Evolutionary conservation across 83 land plant species (phyloP).

Genomic region (Picea abies): DNA sequence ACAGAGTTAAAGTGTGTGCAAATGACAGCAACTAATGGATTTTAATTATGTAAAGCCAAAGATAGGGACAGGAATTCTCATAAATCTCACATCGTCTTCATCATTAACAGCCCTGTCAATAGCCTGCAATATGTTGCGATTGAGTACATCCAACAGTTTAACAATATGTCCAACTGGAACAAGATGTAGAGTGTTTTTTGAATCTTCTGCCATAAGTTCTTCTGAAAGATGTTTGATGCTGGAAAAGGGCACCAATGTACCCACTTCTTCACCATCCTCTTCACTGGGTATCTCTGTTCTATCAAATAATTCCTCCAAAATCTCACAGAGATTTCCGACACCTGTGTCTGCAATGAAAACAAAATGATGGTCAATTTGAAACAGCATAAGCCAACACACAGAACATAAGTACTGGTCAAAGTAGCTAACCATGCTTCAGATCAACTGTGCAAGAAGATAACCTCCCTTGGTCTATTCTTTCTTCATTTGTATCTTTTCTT

Average conservation of each 20-base stretch:
- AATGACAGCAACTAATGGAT: not conserved
- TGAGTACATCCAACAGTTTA: constrained; percentile 68
- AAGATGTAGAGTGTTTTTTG: constrained; percentile 64
- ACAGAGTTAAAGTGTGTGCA: not conserved
- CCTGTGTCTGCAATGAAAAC: constrained; percentile 43
- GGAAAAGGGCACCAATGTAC: constrained; percentile 46
- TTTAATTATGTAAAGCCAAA: not conserved
- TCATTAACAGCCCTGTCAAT: constrained; percentile 65
- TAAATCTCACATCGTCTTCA: constrained; percentile 67
- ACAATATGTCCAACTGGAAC: constrained; percentile 75
- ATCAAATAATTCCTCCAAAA: constrained; percentile 74
- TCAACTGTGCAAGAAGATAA: not conserved
- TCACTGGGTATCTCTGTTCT: constrained; percentile 63
- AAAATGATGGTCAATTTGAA: not conserved
- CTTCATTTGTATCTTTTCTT: not conserved
- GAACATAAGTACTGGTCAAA: not conserved
- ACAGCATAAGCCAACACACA: not conserved
- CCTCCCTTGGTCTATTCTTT: not conserved
- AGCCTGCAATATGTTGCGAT: constrained; percentile 74
- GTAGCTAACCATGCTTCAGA: not conserved
- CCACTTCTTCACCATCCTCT: constrained; percentile 63
- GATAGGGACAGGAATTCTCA: not conserved
- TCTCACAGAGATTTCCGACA: constrained; percentile 48
- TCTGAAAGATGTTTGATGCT: constrained; percentile 69
- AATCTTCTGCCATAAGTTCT: constrained; percentile 63